Conservation (phyloP, 768 basidiomycete species). For the Postia placenta region DNA sequence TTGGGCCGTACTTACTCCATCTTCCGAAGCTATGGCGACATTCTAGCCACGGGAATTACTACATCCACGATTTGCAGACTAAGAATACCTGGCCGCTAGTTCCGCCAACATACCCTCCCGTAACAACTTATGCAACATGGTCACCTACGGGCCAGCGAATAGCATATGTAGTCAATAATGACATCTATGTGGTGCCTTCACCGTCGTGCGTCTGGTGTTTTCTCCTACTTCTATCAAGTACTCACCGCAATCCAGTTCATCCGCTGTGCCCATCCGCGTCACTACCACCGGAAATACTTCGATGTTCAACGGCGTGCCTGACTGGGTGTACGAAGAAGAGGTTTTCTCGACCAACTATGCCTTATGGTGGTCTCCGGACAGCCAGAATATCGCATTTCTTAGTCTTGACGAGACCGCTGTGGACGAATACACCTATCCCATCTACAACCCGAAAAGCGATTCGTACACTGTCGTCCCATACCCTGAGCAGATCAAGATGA, state of each 20-base stretch:
- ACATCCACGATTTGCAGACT: constrained; percentile 74
- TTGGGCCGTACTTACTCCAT: too few species aligned
- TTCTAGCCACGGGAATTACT: constrained; percentile 89
- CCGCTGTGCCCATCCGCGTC: constrained; percentile 56
- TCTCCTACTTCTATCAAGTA: too few species aligned
- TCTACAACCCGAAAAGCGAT: constrained; percentile 84
- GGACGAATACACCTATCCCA: constrained; percentile 78
- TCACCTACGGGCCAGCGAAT: constrained; percentile 79
- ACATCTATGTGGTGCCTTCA: constrained; percentile 77
- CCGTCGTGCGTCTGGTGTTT: constrained; percentile 42
- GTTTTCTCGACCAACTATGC: constrained; percentile 68
- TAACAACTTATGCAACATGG: constrained; percentile 80
- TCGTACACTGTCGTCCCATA: constrained; percentile 73
- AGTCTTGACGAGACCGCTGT: constrained; percentile 85
- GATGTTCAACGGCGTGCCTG: constrained; percentile 90
- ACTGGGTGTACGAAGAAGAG: constrained; percentile 98
- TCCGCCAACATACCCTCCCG: constrained; percentile 62
- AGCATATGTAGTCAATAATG: constrained; percentile 82
- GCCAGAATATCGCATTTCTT: constrained; percentile 74
- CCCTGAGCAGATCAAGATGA: constrained; percentile 53
- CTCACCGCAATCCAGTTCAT: constrained; percentile 13
- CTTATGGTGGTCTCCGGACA: constrained; percentile 90
- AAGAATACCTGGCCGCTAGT: constrained; percentile 67
- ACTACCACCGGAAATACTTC: constrained; percentile 78
- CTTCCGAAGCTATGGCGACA: constrained; percentile 85